Evolutionary conservation across 257 asterid genomes (phyloP), one percentile per base, ranked within the genome.

Genomic region (Misopates orontium): DNA sequence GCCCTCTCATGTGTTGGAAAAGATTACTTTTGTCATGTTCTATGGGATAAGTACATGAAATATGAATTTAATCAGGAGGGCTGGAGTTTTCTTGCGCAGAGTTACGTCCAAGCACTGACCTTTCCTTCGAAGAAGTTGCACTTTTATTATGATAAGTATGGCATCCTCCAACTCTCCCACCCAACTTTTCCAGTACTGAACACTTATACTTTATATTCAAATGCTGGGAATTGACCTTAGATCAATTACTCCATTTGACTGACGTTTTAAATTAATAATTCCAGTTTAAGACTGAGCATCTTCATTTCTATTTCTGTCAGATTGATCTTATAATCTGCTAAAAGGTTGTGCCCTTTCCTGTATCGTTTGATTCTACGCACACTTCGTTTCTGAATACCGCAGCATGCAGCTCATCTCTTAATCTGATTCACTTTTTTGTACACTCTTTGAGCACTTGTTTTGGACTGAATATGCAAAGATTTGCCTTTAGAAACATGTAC

Each of bases 1-100:
- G 97, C 88, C 68, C 17, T 87, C 51, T 73, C 91, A 55, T 85
- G 79, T 80, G 95, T 92, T 58, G 96, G 86, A 67, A 90, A 75
- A 68, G 96, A 87, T 81, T 92, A 89, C 81, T 73, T 70, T 74
- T 85, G 88, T 75, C 96, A 87, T 71, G 82, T 72, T 59, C 69
- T 92, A 45, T 92, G 98, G 98, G 95, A 87, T 80, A 84, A 75
- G 71, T 92, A 92, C 85, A 69, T 92, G 80, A 81, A 81, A 73
- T 89, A 79, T 81, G 97, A 89, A 75, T 84, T 79, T 67, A 71
- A 67, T 67, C 89, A 73, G 64, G 84, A 85, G 71, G 83, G 93
- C 42, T 92, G 96, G 97, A 75, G 71, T 56, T 80, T 77, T 75
- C 95, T 92, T 69, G 93, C 95, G 42, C 81, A 84, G 32, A 80